phyloP scores from a whole-genome alignment of 164 flowering plant species.

The Umbellularia californica region DNA sequence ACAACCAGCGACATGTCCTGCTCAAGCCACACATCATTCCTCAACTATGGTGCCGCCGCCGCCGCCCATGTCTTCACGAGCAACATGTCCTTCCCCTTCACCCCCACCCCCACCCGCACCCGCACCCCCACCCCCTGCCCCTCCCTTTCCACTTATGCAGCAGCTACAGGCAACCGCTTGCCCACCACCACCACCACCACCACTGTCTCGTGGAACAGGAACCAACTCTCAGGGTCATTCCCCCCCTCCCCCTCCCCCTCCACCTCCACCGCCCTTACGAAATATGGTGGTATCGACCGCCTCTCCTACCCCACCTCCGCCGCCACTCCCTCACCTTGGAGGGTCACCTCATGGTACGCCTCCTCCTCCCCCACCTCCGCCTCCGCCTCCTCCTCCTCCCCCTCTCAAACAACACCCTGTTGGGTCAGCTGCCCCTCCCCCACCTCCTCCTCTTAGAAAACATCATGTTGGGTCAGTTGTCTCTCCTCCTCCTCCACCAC shows the following conservation, averaged over 20 bases:
- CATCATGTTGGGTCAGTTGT: background rate
- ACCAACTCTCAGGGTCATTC: background rate
- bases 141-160: background rate
- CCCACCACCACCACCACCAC: background rate
- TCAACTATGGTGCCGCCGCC: constrained; percentile 1
- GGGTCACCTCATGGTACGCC: constrained; percentile 12
- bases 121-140: background rate
- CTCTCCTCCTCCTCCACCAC: constrained; percentile 19
- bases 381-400: constrained; percentile 19
- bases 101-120: background rate
- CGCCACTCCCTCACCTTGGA: constrained; percentile 11
- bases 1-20: background rate
- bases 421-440: no score
- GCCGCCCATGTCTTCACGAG: background rate
- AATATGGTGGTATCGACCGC: background rate
- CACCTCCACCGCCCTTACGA: constrained; percentile 6
- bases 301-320: constrained; percentile 12
- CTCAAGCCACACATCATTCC: background rate
- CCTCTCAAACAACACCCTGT: constrained; percentile 2
- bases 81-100: background rate
- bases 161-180: background rate
- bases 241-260: constrained; percentile 17
- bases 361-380: constrained; percentile 18
- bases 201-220: background rate
- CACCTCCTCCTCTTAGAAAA: no score